A percentile compares a stretch with the other conserved stretches of the same genome.
These are phyloP conservation scores for Trametes polyzona DNA, from an alignment of 1,284 basidiomycete species.

Conservation along the genomic window DNA sequence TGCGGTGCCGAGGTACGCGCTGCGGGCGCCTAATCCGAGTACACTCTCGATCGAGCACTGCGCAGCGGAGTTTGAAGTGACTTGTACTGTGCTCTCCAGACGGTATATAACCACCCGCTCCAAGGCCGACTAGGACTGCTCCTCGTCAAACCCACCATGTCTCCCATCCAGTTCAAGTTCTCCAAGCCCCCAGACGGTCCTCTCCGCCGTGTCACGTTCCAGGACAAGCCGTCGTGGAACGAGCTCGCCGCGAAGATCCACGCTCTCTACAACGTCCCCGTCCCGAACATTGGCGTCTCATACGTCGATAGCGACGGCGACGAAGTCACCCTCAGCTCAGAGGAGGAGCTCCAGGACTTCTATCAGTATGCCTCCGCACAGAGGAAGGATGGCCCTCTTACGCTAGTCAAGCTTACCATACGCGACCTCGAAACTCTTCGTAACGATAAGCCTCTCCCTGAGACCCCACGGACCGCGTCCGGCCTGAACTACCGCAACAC, in stretches of 20 bases:
- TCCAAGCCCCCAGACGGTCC: conserved; percentile 35
- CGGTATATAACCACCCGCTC: conserved; percentile 17
- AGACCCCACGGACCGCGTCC: conserved; percentile 38
- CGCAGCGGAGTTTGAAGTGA: conserved; percentile 31
- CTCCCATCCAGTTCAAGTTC: conserved; percentile 38
- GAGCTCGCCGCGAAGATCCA: conserved; percentile 59
- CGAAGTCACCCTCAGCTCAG: conserved; percentile 71
- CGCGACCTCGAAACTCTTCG: conserved; percentile 56
- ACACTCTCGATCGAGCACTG: conserved; percentile 22
- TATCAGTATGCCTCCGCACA: conserved; percentile 40
- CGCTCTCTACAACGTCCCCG: conserved; percentile 58
- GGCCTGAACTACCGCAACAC: conserved; percentile 52
- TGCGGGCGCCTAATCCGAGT: conserved; percentile 5
- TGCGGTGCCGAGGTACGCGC: conserved; percentile 23
- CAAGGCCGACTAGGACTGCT: neutral
- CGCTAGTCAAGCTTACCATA: conserved; percentile 60
- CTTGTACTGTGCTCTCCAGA: conserved; percentile 7
- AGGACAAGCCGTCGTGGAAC: conserved; percentile 54
- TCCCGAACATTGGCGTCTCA: conserved; percentile 61
- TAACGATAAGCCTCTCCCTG: conserved; percentile 39
- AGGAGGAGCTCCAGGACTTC: conserved; percentile 69
- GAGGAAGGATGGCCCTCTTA: conserved; percentile 17
- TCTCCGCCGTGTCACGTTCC: conserved; percentile 64
- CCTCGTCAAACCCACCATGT: conserved; percentile 29
- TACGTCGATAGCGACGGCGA: conserved; percentile 74